phyloP scores from a whole-genome alignment of 768 basidiomycete species.

The Vararia minispora region DNA sequence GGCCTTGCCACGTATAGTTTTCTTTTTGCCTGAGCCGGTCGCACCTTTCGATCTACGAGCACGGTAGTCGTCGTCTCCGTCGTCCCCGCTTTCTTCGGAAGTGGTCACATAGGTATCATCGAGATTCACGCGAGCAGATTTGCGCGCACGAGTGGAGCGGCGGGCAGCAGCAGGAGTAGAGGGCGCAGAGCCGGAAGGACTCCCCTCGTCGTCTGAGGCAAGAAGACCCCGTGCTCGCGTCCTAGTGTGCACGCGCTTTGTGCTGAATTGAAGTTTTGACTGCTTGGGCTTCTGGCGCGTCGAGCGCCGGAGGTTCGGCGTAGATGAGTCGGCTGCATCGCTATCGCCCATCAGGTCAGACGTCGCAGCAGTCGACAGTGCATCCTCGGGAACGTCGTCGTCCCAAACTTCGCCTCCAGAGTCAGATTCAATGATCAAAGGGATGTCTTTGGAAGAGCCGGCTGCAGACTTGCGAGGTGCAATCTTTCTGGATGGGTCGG shows the following conservation, averaged over 20 bases:
- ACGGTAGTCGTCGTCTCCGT: constrained; percentile 30
- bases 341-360: constrained; percentile 9
- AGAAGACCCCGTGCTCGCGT: constrained; percentile 21
- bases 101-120: constrained; percentile 11
- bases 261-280: constrained; percentile 53
- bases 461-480: too few species aligned
- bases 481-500: constrained; percentile 14
- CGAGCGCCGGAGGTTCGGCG: constrained; percentile 5
- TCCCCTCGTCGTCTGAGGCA: constrained; percentile 27
- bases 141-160: constrained; percentile 39
- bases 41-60: constrained; percentile 6
- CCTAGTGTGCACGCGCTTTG: constrained; percentile 43
- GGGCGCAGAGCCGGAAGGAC: constrained; percentile 10
- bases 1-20: constrained; percentile 21
- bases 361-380: too few species aligned
- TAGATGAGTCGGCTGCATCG: constrained; percentile 5
- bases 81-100: constrained; percentile 13
- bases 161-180: constrained; percentile 23
- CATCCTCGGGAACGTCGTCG: constrained; percentile 15
- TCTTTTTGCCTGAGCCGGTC: constrained; percentile 16
- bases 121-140: constrained; percentile 24
- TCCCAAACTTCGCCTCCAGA: constrained; percentile 25
- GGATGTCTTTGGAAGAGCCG: background rate
- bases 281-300: constrained; percentile 9
- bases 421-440: constrained; percentile 12